Percentiles rank a stretch among this genome's conserved stretches.
Conservation (phyloP, 164 flowering plant genomes). For the Echeveria elegans region DNA sequence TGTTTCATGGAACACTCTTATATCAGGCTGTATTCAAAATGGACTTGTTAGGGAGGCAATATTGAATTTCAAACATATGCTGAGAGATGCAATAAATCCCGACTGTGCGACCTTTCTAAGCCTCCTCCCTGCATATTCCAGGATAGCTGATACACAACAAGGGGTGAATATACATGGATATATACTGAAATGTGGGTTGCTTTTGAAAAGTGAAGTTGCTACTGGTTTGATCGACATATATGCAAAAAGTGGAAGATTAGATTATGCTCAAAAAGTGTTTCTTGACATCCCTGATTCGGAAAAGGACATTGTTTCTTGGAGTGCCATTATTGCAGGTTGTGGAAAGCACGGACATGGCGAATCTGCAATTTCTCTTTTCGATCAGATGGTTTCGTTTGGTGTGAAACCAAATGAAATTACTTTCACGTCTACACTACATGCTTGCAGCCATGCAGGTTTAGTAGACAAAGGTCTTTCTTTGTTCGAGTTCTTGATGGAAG, state of each 20-base stretch:
- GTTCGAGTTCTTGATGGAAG: constrained; percentile 38
- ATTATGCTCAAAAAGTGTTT: constrained; percentile 45
- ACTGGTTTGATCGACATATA: constrained; percentile 55
- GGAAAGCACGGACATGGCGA: constrained; percentile 45
- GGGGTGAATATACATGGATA: constrained; percentile 51
- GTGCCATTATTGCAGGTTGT: constrained; percentile 55
- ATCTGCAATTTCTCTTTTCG: constrained; percentile 13
- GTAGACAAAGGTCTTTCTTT: constrained; percentile 59
- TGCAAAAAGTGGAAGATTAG: constrained; percentile 58
- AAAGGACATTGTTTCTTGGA: constrained; percentile 56
- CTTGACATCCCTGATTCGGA: constrained; percentile 23
- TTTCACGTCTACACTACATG: background rate
- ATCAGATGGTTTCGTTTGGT: background rate
- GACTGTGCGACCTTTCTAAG: constrained; percentile 46
- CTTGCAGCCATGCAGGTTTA: constrained; percentile 46
- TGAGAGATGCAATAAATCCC: constrained; percentile 30
- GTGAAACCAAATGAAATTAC: constrained; percentile 33
- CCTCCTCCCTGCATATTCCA: constrained; percentile 64
- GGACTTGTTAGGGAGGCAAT: constrained; percentile 42
- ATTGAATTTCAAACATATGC: constrained; percentile 53
- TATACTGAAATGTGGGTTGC: constrained; percentile 42
- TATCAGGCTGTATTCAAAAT: constrained; percentile 51
- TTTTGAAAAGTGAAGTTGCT: constrained; percentile 29
- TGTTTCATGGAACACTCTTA: constrained; percentile 63
- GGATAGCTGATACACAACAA: constrained; percentile 45